Evolutionary conservation across 2,329 filamentous ascomycete species (phyloP).

Genomic region (Verticillium zaregamsianum): DNA sequence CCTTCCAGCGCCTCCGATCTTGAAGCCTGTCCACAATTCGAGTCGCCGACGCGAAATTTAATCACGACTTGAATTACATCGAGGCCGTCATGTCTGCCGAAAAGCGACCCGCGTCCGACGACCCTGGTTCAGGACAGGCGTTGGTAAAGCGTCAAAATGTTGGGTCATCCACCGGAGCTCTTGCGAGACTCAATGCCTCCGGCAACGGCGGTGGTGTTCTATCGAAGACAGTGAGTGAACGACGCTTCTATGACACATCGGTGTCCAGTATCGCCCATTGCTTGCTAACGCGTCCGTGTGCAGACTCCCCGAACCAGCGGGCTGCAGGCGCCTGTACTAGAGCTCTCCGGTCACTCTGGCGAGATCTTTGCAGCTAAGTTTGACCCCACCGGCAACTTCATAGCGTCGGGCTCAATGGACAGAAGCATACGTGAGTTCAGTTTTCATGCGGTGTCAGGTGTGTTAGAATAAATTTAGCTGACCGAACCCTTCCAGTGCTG

Average conservation of each 20-base stretch:
- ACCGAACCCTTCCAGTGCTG: slow-evolving; percentile 57
- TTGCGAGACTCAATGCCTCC: slow-evolving; percentile 48
- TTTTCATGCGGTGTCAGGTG: not conserved
- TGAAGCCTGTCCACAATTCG: not conserved
- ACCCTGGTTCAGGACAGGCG: slow-evolving; percentile 74
- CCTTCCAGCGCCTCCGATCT: too few relatives aligned
- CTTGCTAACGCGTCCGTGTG: not conserved
- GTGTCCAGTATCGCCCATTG: not conserved
- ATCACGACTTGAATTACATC: not conserved
- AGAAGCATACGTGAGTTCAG: slow-evolving; percentile 69
- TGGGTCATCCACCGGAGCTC: slow-evolving; percentile 40
- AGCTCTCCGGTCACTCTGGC: slow-evolving; percentile 75
- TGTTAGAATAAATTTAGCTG: slow-evolving; percentile 5
- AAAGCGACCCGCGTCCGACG: slow-evolving; percentile 85
- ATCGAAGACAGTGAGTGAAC: slow-evolving; percentile 44
- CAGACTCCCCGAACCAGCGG: slow-evolving; percentile 77
- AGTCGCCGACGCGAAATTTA: not conserved
- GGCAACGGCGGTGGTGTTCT: slow-evolving; percentile 36
- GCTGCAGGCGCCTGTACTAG: slow-evolving; percentile 89
- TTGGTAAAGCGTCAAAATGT: slow-evolving; percentile 87
- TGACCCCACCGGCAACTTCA: slow-evolving; percentile 79
- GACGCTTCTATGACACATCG: not conserved
- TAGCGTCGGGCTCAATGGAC: slow-evolving; percentile 95
- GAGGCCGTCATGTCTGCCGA: slow-evolving; percentile 71
- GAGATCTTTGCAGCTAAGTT: slow-evolving; percentile 92